Evolutionary conservation across 2,329 filamentous ascomycete species (phyloP).

Genomic region (Aspergillus carbonarius): DNA sequence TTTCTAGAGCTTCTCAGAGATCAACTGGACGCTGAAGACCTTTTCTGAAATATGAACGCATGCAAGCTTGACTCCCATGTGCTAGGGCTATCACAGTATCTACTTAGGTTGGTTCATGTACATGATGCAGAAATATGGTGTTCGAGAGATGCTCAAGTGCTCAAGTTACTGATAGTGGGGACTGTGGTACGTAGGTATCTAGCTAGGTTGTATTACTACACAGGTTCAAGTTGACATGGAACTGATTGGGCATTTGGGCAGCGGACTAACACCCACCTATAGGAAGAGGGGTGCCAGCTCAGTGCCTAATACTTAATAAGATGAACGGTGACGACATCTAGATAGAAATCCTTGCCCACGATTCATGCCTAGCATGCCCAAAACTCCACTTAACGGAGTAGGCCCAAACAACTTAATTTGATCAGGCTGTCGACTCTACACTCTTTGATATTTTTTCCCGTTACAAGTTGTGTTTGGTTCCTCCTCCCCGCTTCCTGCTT

Average conservation of each 20-base stretch:
- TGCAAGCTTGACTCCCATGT: no score
- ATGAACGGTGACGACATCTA: background rate
- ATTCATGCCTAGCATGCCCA: slow-evolving; percentile 15
- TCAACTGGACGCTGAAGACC: no score
- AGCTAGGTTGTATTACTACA: no score
- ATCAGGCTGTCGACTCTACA: slow-evolving; percentile 12
- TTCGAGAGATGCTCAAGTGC: no score
- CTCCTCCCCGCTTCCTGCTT: background rate
- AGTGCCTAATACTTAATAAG: slow-evolving; percentile 8
- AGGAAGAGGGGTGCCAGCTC: no score
- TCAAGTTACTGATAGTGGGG: background rate
- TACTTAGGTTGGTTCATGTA: background rate
- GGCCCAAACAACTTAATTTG: slow-evolving; percentile 10
- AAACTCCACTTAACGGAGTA: slow-evolving; percentile 12
- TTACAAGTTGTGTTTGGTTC: background rate
- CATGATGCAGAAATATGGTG: no score
- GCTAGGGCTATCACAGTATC: no score
- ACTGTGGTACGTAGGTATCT: background rate
- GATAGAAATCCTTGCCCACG: background rate
- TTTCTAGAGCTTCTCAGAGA: no score
- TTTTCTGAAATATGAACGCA: no score
- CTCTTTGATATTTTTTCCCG: slow-evolving; percentile 4
- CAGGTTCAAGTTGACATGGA: background rate
- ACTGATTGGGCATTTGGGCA: slow-evolving; percentile 27
- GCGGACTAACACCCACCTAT: no score